A percentile compares a stretch with the other conserved stretches of the same genome.
Evolutionary conservation across 495 filamentous ascomycete species (phyloP).

Genomic region (Aspergillus egyptiacus): DNA sequence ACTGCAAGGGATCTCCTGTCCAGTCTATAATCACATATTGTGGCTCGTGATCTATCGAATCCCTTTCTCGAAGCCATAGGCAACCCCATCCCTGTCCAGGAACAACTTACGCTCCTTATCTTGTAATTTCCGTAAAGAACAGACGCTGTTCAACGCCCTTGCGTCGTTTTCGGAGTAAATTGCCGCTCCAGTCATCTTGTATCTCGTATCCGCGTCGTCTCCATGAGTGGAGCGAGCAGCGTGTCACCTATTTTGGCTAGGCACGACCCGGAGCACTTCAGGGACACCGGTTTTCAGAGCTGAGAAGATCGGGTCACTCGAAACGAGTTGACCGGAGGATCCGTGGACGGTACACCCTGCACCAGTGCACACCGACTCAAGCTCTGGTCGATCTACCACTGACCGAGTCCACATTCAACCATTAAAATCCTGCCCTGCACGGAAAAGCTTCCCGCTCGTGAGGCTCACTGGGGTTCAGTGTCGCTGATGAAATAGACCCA

Average conservation of each 20-base stretch:
- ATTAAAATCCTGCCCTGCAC: conserved; percentile 2
- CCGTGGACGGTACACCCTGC: too few relatives aligned
- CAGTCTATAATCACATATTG: too few relatives aligned
- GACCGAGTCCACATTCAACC: not conserved
- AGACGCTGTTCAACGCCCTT: conserved; percentile 2
- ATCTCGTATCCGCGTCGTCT: too few relatives aligned
- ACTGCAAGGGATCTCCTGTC: not conserved
- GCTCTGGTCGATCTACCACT: conserved; percentile 11
- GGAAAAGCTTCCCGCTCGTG: not conserved
- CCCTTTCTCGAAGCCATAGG: not conserved
- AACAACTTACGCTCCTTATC: not conserved
- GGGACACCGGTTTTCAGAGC: too few relatives aligned
- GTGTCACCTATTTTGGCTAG: too few relatives aligned
- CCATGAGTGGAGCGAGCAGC: too few relatives aligned
- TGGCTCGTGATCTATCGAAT: not conserved
- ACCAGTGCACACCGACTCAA: conserved; percentile 1
- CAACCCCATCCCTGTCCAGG: not conserved
- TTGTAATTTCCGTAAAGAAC: not conserved
- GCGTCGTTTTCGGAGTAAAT: not conserved
- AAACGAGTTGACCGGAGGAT: too few relatives aligned
- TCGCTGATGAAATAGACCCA: not conserved
- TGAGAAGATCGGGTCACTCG: too few relatives aligned
- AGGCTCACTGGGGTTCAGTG: not conserved
- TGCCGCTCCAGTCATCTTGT: not conserved
- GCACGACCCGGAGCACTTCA: too few relatives aligned